These are phyloP conservation scores for Aspergillus tubingensis DNA, from an alignment of 2,329 filamentous ascomycete genomes.

Conservation along the genomic window DNA sequence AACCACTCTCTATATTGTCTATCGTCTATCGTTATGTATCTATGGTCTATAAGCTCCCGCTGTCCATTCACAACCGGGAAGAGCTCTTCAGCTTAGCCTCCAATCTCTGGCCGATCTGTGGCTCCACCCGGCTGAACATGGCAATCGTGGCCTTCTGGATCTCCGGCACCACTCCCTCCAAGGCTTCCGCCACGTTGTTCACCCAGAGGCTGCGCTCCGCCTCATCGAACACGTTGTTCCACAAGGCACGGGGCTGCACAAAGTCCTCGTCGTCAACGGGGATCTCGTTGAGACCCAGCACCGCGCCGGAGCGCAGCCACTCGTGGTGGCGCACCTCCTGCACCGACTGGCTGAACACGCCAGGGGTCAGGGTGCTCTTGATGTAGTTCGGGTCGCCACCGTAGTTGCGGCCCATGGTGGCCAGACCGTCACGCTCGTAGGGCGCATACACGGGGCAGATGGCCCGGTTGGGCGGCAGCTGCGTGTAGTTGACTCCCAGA, in stretches of 20 bases:
- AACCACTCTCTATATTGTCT: not conserved
- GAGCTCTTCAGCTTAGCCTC: slow-evolving; percentile 12
- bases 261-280: slow-evolving; percentile 33
- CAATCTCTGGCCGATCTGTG: slow-evolving; percentile 22
- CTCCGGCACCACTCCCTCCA: slow-evolving; percentile 25
- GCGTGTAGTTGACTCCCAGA: slow-evolving; percentile 46
- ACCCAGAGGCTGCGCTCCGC: slow-evolving; percentile 25
- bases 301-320: slow-evolving; percentile 20
- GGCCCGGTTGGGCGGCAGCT: slow-evolving; percentile 43
- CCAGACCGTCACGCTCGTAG: slow-evolving; percentile 47
- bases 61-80: slow-evolving; percentile 5
- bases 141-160: slow-evolving; percentile 20
- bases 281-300: slow-evolving; percentile 28
- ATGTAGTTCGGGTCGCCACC: slow-evolving; percentile 61
- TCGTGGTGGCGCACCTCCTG: slow-evolving; percentile 26
- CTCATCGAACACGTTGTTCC: slow-evolving; percentile 32
- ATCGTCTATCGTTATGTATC: not conserved
- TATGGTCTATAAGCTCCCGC: not conserved
- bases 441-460: slow-evolving; percentile 51
- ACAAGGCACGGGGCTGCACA: slow-evolving; percentile 33
- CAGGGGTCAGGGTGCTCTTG: slow-evolving; percentile 28
- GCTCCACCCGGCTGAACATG: slow-evolving; percentile 27
- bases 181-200: slow-evolving; percentile 25
- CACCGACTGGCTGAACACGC: slow-evolving; percentile 16
- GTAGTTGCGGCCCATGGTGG: slow-evolving; percentile 54